Base-by-base conservation (phyloP, 2,329 filamentous ascomycete genomes). In the Colletotrichum ledebouriae region DNA sequence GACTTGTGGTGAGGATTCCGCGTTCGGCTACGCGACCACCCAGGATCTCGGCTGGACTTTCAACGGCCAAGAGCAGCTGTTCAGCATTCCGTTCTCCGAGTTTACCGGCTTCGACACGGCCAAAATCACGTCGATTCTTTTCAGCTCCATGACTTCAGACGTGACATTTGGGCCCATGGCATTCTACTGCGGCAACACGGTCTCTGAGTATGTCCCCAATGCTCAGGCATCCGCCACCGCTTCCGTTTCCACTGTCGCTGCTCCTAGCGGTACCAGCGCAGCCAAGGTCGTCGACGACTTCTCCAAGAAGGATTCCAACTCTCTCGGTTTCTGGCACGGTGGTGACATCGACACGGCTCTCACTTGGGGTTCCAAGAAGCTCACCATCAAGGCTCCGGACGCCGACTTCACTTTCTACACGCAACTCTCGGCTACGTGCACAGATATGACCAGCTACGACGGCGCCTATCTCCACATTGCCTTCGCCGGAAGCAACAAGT, bases 261-360 rank as follows among this genome's bases (percentile, higher is more conserved):
- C 84, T 3, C 86, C 86, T 3, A 73, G 77, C 11, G 81, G 84
- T 63, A 81, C 83, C n/a, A 82, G 83, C 33, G 79, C 82, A 15
- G 77, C 79, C 25, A 80, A 88, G 29, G 80, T 91, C 1, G 87
- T 92, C 61, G 90, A 92, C 76, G 83, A 82, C 6, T 92, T 92
- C 71, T 78, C 78, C 29, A 82, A 81, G 71, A 66, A 77, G 6
- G 78, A 83, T 64, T 82, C 78, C 41, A 92, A 92, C 72, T 83
- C 86, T n/a, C 82, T 92, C 2, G 86, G 85, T 4, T 85, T 87
- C 75, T 92, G 88, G 85, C 89, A 92, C 76, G 90, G 90, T 7
- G 82, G 82, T 10, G 67, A 69, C 12, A 88, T 89, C 56, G 88
- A 91, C 15, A 84, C 90, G 73, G 80, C 78, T 5, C 76, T 86